A percentile compares a stretch with the other conserved stretches of the same genome.
phyloP scores from a whole-genome alignment of 208 protist genomes.

The Trypanosoma brucei region DNA sequence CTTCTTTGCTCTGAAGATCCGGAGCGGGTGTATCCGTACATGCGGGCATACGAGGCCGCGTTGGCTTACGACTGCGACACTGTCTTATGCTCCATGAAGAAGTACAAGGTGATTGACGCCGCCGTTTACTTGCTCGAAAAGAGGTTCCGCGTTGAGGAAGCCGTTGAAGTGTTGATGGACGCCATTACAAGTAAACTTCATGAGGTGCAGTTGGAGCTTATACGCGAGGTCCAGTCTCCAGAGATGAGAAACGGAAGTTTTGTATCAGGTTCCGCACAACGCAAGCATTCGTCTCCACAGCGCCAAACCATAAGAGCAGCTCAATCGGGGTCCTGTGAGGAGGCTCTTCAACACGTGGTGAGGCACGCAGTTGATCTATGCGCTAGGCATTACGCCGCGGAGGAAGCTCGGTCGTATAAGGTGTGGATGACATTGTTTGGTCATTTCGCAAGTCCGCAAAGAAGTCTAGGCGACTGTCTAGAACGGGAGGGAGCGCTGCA shows the following conservation, averaged over 20 bases:
- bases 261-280: too few relatives aligned
- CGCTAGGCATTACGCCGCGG: slow-evolving; percentile 25
- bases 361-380: slow-evolving; percentile 44
- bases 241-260: too few relatives aligned
- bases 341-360: slow-evolving; percentile 31
- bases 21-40: slow-evolving; percentile 49
- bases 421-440: slow-evolving; percentile 64
- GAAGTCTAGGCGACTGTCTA: slow-evolving; percentile 33
- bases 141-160: slow-evolving; percentile 50
- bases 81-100: slow-evolving; percentile 41
- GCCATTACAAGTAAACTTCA: slow-evolving; percentile 19
- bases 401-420: slow-evolving; percentile 7
- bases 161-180: slow-evolving; percentile 41
- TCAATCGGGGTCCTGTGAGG: slow-evolving; percentile 11
- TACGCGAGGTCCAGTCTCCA: neutral
- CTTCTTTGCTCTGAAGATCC: slow-evolving; percentile 60
- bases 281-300: too few relatives aligned
- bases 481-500: slow-evolving; percentile 8
- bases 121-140: slow-evolving; percentile 64
- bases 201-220: slow-evolving; percentile 5
- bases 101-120: slow-evolving; percentile 54
- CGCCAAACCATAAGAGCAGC: neutral
- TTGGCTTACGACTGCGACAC: slow-evolving; percentile 65
- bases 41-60: slow-evolving; percentile 31
- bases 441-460: slow-evolving; percentile 49